phyloP scores from a whole-genome alignment of 164 flowering plant species.

The Brasenia schreberi region DNA sequence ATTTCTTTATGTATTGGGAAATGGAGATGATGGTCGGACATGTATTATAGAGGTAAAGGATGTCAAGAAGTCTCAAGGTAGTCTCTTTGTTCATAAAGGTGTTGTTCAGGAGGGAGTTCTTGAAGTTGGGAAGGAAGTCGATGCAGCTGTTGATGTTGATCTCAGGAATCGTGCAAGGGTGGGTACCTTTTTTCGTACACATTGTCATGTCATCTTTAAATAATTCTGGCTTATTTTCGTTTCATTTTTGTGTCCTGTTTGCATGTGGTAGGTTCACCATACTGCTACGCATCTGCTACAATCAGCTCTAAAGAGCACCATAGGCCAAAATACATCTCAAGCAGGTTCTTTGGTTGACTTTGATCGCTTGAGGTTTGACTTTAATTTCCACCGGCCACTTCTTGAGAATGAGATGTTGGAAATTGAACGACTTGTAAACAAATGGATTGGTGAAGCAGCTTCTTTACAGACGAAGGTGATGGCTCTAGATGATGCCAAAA shows the following conservation, averaged over 20 bases:
- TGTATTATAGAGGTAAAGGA: slow-evolving; percentile 66
- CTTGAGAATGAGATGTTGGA: slow-evolving; percentile 50
- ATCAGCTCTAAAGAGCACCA: slow-evolving; percentile 75
- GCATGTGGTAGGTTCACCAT: slow-evolving; percentile 65
- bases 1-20: slow-evolving; percentile 34
- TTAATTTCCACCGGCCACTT: slow-evolving; percentile 78
- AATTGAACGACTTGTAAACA: slow-evolving; percentile 62
- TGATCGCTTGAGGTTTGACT: slow-evolving; percentile 94
- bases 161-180: slow-evolving; percentile 87
- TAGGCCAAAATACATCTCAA: slow-evolving; percentile 88
- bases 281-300: slow-evolving; percentile 96
- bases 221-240: too few species aligned
- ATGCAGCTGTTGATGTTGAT: slow-evolving; percentile 72
- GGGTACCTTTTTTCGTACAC: not conserved
- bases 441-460: slow-evolving; percentile 76
- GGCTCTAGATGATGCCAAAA: slow-evolving; percentile 73
- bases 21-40: slow-evolving; percentile 18
- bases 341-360: slow-evolving; percentile 95
- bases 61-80: slow-evolving; percentile 69
- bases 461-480: slow-evolving; percentile 75
- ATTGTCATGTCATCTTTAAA: too few species aligned
- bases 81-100: slow-evolving; percentile 77
- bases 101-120: slow-evolving; percentile 54
- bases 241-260: not conserved
- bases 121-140: slow-evolving; percentile 69